These are phyloP conservation scores for Entomophthora muscae DNA, from an alignment of 371 early-diverging fungal genomes.

Conservation along the genomic window DNA sequence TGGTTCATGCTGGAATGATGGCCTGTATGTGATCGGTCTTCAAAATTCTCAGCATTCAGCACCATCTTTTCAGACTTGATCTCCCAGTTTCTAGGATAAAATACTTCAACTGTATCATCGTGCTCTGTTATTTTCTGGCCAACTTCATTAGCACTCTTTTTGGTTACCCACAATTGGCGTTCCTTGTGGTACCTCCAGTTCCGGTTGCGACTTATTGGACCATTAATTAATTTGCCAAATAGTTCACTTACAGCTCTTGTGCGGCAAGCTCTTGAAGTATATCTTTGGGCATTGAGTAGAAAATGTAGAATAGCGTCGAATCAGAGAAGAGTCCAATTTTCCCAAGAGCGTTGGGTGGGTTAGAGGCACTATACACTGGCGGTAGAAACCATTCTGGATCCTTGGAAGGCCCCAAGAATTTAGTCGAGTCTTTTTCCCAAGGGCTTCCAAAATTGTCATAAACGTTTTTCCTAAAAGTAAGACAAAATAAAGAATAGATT, in stretches of 20 bases:
- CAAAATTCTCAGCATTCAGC: constrained; percentile 12
- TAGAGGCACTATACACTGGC: constrained; percentile 43
- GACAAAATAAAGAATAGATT: not conserved
- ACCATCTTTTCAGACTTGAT: constrained; percentile 17
- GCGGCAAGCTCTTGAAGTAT: constrained; percentile 83
- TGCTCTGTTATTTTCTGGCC: constrained; percentile 15
- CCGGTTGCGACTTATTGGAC: constrained; percentile 36
- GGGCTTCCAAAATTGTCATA: not conserved
- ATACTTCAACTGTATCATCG: constrained; percentile 10
- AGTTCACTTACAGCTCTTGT: constrained; percentile 46
- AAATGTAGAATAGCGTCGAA: constrained; percentile 88
- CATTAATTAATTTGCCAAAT: not conserved
- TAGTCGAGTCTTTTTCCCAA: constrained; percentile 1
- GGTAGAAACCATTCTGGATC: constrained; percentile 67
- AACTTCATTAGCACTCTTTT: not conserved
- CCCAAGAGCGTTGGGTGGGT: constrained; percentile 48
- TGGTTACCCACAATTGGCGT: constrained; percentile 65
- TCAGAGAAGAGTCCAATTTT: constrained; percentile 55
- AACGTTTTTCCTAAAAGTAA: not conserved
- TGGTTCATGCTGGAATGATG: not conserved
- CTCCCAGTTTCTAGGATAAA: constrained; percentile 10
- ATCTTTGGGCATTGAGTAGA: constrained; percentile 80
- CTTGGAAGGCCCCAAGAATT: constrained; percentile 18
- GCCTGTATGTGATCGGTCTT: not conserved
- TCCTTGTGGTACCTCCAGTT: constrained; percentile 88